Evolutionary conservation across 805 yeast genomes (phyloP), one percentile per base, ranked within the genome.

Genomic region (Metschnikowia continentalis): DNA sequence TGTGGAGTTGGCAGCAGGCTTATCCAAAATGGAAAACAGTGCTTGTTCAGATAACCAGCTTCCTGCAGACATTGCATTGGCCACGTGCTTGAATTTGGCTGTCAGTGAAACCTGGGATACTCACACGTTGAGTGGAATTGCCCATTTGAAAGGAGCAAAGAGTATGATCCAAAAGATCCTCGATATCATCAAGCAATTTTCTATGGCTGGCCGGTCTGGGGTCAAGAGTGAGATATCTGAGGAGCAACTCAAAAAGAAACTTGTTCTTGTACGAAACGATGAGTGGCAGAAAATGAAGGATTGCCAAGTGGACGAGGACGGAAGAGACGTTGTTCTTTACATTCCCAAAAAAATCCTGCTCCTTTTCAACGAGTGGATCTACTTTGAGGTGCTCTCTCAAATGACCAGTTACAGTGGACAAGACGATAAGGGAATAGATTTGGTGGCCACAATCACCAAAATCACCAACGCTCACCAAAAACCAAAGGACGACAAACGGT

Each of bases 21-120:
- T 84, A 23, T 64, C 74, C 6, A 60, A 57, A 22, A 58, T 57
- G 49, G 56, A 59, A 23, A 55, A 50, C 15, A 53, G 67, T n/a
- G 54, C 71, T 1, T 48, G 44, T 13, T 42, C 53, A 11, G 62
- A 57, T 2, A 50, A 48, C 17, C 26, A 59, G 13, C 68, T 80
- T 30, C 84, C 85, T 2, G 82, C 82, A 10, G 88, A 83, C 54
- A 82, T 84, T 11, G 88, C 88, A 1, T 67, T 84, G 19, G 82
- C 86, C 0, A 80, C 88, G 0, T 83, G 88, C 53, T 62, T 84
- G 50, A 79, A 81, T 19, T 67, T 84, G 49, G 85, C 88, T 0
- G 77, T 81, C 52, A 78, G 86, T 37, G 89, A 84, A 61, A 75
- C 84, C 0, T 84, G 89, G 89, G 84, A 82, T 60, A 77, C 82